Evolutionary conservation across 1,284 basidiomycete species (phyloP), one percentile per base, ranked within the genome.

Genomic region (Inonotus hispidus): DNA sequence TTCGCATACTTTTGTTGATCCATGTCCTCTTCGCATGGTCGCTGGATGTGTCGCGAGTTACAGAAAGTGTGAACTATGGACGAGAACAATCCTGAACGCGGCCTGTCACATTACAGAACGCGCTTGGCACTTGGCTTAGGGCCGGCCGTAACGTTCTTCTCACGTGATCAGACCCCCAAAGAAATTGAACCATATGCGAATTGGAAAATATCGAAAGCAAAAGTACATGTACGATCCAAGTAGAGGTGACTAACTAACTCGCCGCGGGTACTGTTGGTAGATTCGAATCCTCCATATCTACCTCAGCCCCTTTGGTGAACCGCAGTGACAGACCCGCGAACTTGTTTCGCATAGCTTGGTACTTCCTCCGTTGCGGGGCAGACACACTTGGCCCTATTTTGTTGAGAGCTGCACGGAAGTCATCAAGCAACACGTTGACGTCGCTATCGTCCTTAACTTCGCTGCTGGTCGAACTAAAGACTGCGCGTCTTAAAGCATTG

Each of bases 341-440:
- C 72, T 90, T 93, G 50, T 82, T 82, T 62, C 90, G 77, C 64
- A 96, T 75, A 25, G 82, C 79, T 69, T 93, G 86, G 70, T 98
- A 98, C 73, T 87, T 88, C 67, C 82, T 77, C 68, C 93, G 79
- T 78, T 98, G 95, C 46, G 82, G 82, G 11, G 75, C 75, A 53
- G 87, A 90, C 13, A 98, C 96, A 71, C 92, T 95, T 8, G 95
- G 94, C 57, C 84, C 81, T 11, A 97, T 87, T 75, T 96, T 97
- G 23, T 83, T 82, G 66, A 93, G 74, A 8, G 95, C 95, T 1
- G 70, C 72, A 25, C 73, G 71, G 68, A 98, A 98, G 72, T 99
- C 93, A 1, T 77, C 73, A 13, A 47, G 60, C 71, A 69, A 37
- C 71, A 82, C 58, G 72, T 73, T 60, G n/a, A 84, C 74, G 57